phyloP scores from a whole-genome alignment of 1,139 yeast genomes.

The Hanseniaspora uvarum region DNA sequence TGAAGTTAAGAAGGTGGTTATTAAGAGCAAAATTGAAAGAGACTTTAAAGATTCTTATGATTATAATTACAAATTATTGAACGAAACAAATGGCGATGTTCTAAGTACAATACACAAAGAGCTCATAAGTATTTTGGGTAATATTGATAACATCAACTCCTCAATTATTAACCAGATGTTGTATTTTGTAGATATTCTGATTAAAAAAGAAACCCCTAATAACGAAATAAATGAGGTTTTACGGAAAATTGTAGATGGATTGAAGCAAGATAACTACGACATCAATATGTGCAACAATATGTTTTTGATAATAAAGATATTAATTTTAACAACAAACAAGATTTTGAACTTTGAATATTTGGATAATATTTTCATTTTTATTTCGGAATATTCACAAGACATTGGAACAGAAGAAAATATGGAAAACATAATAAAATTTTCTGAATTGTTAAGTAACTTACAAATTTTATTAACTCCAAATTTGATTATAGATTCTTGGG shows the following conservation, averaged over 20 bases:
- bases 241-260: neutral
- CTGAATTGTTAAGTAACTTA: neutral
- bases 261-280: neutral
- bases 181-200: neutral
- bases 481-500: constrained; percentile 25
- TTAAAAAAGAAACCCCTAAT: neutral
- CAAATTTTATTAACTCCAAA: neutral
- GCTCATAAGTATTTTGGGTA: neutral
- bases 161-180: neutral
- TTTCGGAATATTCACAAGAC: constrained; percentile 11
- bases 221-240: neutral
- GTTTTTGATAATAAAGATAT: neutral
- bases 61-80: neutral
- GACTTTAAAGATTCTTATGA: neutral
- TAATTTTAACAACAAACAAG: neutral
- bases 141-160: neutral
- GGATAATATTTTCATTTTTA: neutral
- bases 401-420: neutral
- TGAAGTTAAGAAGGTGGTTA: neutral
- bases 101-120: neutral
- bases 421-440: neutral
- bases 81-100: neutral
- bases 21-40: neutral
- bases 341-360: constrained; percentile 3
- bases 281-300: neutral